These are phyloP conservation scores for Nakazawaea holstii DNA, from an alignment of 805 yeast species.

Conservation along the genomic window DNA sequence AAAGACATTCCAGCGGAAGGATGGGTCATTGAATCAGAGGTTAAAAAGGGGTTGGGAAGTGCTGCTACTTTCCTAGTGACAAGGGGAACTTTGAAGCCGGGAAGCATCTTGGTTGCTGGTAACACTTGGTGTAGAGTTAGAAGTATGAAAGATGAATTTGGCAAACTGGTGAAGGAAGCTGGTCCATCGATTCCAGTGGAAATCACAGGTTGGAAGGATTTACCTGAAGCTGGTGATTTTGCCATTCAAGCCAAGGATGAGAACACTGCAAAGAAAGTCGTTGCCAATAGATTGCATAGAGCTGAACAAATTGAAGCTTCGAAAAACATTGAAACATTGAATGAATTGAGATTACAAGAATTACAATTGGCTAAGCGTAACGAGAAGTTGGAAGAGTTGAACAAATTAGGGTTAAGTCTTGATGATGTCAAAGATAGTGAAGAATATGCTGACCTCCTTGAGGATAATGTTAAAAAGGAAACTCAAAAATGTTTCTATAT, in stretches of 20 bases:
- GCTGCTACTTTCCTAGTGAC: slow-evolving; percentile 81
- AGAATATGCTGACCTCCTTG: slow-evolving; percentile 18
- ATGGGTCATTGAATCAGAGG: slow-evolving; percentile 82
- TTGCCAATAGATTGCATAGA: slow-evolving; percentile 55
- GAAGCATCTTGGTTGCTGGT: slow-evolving; percentile 80
- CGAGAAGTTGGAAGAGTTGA: slow-evolving; percentile 50
- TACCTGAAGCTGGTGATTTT: slow-evolving; percentile 89
- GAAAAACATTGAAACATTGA: slow-evolving; percentile 63
- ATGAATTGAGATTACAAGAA: slow-evolving; percentile 56
- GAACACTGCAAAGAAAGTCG: slow-evolving; percentile 67
- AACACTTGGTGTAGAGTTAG: slow-evolving; percentile 80
- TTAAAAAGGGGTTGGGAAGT: slow-evolving; percentile 77
- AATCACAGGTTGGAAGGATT: slow-evolving; percentile 88
- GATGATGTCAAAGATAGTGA: slow-evolving; percentile 35
- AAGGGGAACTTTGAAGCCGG: slow-evolving; percentile 69
- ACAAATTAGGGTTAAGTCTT: slow-evolving; percentile 53
- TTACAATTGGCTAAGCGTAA: slow-evolving; percentile 46
- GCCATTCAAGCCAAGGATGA: slow-evolving; percentile 75
- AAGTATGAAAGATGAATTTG: slow-evolving; percentile 69
- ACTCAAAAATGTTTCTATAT: slow-evolving; percentile 45
- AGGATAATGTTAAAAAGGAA: slow-evolving; percentile 21
- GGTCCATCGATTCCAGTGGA: slow-evolving; percentile 89
- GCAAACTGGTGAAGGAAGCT: slow-evolving; percentile 57
- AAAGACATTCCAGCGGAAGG: slow-evolving; percentile 66
- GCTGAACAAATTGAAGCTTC: slow-evolving; percentile 50